Evolutionary conservation across 2,329 filamentous ascomycete species (phyloP).

Genomic region (Penicillium polonicum): DNA sequence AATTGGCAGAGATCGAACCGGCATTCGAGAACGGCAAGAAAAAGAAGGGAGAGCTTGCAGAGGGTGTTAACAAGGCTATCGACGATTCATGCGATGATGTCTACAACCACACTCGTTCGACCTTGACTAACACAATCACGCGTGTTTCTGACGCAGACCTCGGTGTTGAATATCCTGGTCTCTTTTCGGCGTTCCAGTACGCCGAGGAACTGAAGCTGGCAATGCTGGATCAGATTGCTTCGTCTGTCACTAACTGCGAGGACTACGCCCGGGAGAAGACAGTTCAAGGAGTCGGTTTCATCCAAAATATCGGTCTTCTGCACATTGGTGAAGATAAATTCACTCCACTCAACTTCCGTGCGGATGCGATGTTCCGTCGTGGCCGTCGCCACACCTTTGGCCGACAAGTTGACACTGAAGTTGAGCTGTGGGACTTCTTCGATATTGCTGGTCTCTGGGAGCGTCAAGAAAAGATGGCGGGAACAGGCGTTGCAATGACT

Average conservation of each 20-base stretch:
- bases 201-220: conserved; percentile 89
- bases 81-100: conserved; percentile 83
- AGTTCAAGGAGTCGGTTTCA: conserved; percentile 75
- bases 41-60: conserved; percentile 73
- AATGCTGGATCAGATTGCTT: conserved; percentile 84
- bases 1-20: conserved; percentile 80
- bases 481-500: conserved; percentile 91
- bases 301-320: conserved; percentile 82
- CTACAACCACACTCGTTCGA: conserved; percentile 77
- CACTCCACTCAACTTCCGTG: conserved; percentile 79
- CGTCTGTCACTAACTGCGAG: conserved; percentile 76
- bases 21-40: conserved; percentile 80
- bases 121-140: conserved; percentile 71
- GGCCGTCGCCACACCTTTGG: conserved; percentile 73
- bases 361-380: conserved; percentile 90
- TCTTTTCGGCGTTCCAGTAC: conserved; percentile 83
- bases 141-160: conserved; percentile 74
- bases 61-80: conserved; percentile 76
- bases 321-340: conserved; percentile 83
- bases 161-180: conserved; percentile 80
- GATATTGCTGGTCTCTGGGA: conserved; percentile 81
- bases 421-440: conserved; percentile 91
- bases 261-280: conserved; percentile 78
- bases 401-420: conserved; percentile 80
- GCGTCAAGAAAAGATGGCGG: conserved; percentile 89